A percentile compares a stretch with the other conserved stretches of the same genome.
Conservation (phyloP, 192 early-diverging fungal species). For the Rhizoclosmatium sp. region DNA sequence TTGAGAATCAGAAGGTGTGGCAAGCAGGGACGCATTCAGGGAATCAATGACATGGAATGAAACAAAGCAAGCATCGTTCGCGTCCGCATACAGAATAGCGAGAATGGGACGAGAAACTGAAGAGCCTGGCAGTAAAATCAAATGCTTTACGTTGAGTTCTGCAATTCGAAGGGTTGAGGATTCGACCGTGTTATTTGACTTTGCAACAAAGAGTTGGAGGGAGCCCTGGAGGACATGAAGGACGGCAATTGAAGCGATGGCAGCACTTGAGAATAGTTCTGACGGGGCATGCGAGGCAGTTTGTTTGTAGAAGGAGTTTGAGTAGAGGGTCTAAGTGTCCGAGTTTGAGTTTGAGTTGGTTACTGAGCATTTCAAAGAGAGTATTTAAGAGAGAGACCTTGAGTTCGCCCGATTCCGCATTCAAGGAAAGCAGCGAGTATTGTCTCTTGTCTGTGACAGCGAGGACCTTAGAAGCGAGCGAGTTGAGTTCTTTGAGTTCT, state of each 20-base stretch:
- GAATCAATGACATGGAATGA: neutral
- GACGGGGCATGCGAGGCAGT: neutral
- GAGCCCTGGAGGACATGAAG: neutral
- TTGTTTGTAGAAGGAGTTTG: neutral
- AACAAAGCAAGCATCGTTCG: neutral
- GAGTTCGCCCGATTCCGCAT: neutral
- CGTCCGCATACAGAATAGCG: neutral
- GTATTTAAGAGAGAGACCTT: neutral
- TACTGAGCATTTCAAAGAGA: neutral
- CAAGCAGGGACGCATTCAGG: conserved; percentile 35
- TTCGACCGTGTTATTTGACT: neutral
- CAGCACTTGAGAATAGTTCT: neutral
- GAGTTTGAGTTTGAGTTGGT: neutral
- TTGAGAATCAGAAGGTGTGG: conserved; percentile 46
- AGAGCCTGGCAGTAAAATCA: neutral
- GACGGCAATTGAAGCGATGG: neutral
- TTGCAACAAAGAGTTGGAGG: neutral
- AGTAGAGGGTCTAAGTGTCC: too few species aligned
- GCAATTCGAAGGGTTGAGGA: neutral
- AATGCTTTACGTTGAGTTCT: neutral
- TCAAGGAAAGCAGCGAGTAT: neutral
- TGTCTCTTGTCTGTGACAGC: neutral
- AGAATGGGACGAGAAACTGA: neutral
- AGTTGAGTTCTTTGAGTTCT: too few species aligned
- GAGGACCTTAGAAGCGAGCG: too few species aligned